phyloP scores from a whole-genome alignment of 169 alveolate genomes.

The Eimeria maxima region DNA sequence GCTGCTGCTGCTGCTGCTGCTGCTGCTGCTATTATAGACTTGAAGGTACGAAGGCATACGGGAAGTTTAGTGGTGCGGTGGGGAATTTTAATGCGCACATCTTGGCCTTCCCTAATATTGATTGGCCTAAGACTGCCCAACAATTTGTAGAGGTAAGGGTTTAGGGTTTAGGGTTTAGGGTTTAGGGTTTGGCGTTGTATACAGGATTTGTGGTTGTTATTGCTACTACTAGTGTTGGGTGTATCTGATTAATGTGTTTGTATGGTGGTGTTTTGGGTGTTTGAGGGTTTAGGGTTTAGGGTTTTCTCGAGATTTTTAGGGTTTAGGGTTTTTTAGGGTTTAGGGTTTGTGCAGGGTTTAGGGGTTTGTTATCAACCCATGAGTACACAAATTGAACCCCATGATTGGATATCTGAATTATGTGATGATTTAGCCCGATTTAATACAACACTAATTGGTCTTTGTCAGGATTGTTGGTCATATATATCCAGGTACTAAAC shows the following conservation, averaged over 20 bases:
- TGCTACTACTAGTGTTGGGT: too few species aligned
- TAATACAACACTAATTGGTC: conserved; percentile 94
- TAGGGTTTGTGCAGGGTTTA: conserved; percentile 86
- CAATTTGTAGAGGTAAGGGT: conserved; percentile 73
- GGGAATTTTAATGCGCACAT: conserved; percentile 97
- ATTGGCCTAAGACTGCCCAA: conserved; percentile 91
- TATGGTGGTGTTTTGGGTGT: not conserved
- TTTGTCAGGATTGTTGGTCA: conserved; percentile 97
- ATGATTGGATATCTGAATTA: conserved; percentile 93
- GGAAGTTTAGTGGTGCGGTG: conserved; percentile 98
- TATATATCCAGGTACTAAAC: conserved; percentile 90
- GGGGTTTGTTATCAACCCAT: conserved; percentile 94
- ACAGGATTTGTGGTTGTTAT: conserved; percentile 32
- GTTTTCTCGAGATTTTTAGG: too few species aligned
- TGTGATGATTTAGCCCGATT: conserved; percentile 91
- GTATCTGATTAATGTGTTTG: too few species aligned
- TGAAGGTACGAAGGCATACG: conserved; percentile 89
- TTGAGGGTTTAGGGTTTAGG: conserved; percentile 25
- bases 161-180: conserved; percentile 49
- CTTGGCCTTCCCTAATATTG: conserved; percentile 93
- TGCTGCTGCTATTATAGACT: conserved; percentile 37
- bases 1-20: conserved; percentile 58
- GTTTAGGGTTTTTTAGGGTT: too few species aligned
- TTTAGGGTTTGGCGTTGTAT: conserved; percentile 42
- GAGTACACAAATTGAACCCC: conserved; percentile 97